Conservation (phyloP, 495 filamentous ascomycete genomes). For the Penicillium tannophilum region DNA sequence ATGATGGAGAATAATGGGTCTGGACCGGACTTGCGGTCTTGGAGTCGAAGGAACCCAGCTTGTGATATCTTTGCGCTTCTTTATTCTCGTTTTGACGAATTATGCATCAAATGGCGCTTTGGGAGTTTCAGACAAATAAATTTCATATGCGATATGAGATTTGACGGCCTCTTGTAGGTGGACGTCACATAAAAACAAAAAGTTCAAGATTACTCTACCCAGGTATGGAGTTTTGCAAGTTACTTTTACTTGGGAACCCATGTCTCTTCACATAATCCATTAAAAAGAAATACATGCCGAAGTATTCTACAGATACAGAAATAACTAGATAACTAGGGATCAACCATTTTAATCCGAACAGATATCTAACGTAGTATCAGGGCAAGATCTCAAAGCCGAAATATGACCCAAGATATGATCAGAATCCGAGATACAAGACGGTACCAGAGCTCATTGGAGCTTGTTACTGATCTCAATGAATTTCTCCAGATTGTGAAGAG, state of each 20-base stretch:
- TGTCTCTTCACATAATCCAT: neutral
- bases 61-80: conserved; percentile 16
- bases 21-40: neutral
- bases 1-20: neutral
- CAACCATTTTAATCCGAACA: neutral
- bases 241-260: neutral
- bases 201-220: neutral
- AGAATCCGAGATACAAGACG: neutral
- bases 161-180: neutral
- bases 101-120: conserved; percentile 37
- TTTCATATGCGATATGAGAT: conserved; percentile 4
- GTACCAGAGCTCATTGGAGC: conserved; percentile 22
- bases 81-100: conserved; percentile 20
- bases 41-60: conserved; percentile 20
- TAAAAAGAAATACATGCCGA: neutral
- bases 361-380: neutral
- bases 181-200: neutral
- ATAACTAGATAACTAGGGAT: neutral
- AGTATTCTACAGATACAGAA: neutral
- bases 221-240: neutral
- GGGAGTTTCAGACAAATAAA: conserved; percentile 21
- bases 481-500: conserved; percentile 68
- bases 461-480: conserved; percentile 67
- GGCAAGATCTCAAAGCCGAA: neutral
- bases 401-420: neutral